phyloP scores from a whole-genome alignment of 495 filamentous ascomycete species.

The Melanomma pulvis-pyrius region DNA sequence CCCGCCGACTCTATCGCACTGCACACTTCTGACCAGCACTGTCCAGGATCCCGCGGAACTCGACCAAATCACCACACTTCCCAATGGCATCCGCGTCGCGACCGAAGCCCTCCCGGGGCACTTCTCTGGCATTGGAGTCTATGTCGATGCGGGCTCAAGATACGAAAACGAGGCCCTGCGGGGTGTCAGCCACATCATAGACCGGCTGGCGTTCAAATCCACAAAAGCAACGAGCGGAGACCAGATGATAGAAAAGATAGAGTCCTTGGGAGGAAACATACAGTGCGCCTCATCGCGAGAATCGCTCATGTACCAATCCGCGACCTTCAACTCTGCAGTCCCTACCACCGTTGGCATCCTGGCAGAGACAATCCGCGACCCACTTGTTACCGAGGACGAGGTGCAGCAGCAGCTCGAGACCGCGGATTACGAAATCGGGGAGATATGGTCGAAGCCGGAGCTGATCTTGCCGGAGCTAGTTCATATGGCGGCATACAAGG shows the following conservation, averaged over 20 bases:
- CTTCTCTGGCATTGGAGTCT: conserved; percentile 94
- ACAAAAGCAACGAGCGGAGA: conserved; percentile 73
- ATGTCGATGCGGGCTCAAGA: conserved; percentile 93
- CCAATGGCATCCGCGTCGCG: conserved; percentile 93
- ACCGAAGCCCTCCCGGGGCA: conserved; percentile 94
- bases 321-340: conserved; percentile 94
- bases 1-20: not conserved
- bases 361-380: conserved; percentile 92
- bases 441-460: conserved; percentile 98
- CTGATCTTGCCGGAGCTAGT: conserved; percentile 93
- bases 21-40: not conserved
- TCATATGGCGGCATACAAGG: conserved; percentile 91
- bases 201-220: conserved; percentile 95
- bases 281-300: conserved; percentile 95
- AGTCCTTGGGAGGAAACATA: conserved; percentile 89
- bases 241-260: conserved; percentile 82
- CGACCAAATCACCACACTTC: conserved; percentile 83
- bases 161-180: conserved; percentile 86
- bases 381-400: conserved; percentile 86
- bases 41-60: conserved; percentile 82
- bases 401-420: conserved; percentile 83
- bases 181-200: conserved; percentile 94
- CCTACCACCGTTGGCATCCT: conserved; percentile 80
- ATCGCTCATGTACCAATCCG: conserved; percentile 97
- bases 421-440: conserved; percentile 90